Evolutionary conservation across 1,139 yeast genomes (phyloP).

Genomic region (Candida sanyaensis): DNA sequence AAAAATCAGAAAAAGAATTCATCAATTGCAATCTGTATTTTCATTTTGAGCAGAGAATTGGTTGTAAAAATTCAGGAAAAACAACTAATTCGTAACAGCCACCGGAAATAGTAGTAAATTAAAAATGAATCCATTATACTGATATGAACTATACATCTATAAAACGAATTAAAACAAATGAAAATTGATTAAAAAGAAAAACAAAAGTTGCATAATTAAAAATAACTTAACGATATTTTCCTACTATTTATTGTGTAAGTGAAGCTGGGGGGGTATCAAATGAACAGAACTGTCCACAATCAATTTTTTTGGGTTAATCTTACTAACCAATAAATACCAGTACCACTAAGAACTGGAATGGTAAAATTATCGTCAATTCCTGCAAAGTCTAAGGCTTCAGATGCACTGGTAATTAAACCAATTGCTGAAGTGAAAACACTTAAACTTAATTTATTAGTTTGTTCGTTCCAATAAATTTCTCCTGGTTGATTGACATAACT

Average conservation of each 20-base stretch:
- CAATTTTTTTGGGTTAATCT: constrained; percentile 16
- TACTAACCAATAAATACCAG: constrained; percentile 54
- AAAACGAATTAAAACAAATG: not conserved
- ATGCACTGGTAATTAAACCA: constrained; percentile 81
- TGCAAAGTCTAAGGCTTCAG: constrained; percentile 77
- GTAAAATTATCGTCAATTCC: constrained; percentile 91
- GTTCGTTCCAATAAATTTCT: constrained; percentile 64
- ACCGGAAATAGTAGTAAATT: too few species aligned
- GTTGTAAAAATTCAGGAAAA: not conserved
- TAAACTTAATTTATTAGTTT: constrained; percentile 57
- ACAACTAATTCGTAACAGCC: not conserved
- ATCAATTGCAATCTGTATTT: too few species aligned
- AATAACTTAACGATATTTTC: not conserved
- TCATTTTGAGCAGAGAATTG: not conserved
- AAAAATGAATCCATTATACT: not conserved
- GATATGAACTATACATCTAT: not conserved
- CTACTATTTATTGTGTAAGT: too few species aligned
- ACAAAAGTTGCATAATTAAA: not conserved
- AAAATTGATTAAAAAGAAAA: not conserved
- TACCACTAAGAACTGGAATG: constrained; percentile 82
- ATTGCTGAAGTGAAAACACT: constrained; percentile 57
- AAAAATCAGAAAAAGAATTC: too few species aligned
- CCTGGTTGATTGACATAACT: constrained; percentile 49
- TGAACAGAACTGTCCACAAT: not conserved
- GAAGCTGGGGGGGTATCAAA: not conserved